Evolutionary conservation across 805 yeast genomes (phyloP).

Genomic region (Huiozyma naganishii): DNA sequence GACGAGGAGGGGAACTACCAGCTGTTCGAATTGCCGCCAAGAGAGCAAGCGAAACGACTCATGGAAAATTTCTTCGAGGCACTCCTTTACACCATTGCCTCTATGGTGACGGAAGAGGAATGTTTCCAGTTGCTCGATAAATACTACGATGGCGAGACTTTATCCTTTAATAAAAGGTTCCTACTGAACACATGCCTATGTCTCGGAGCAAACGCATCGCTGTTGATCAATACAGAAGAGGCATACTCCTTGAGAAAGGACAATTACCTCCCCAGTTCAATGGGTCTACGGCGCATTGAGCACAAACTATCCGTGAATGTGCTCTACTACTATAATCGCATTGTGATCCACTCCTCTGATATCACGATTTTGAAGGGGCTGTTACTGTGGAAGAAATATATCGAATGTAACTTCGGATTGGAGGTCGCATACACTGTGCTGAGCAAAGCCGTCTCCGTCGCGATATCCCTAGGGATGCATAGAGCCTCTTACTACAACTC

Average conservation of each 20-base stretch:
- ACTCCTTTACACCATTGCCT: conserved; percentile 2
- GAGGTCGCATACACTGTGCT: conserved; percentile 32
- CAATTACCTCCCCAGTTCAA: conserved; percentile 7
- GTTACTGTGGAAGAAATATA: conserved; percentile 31
- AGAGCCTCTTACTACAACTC: conserved; percentile 35
- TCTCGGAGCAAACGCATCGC: conserved; percentile 7
- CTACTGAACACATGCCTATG: conserved; percentile 9
- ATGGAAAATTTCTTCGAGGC: conserved; percentile 5
- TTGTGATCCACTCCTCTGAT: conserved; percentile 39
- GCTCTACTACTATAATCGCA: conserved; percentile 39
- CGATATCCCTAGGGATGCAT: conserved; percentile 46
- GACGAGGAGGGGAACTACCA: conserved; percentile 1
- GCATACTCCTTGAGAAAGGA: conserved; percentile 5
- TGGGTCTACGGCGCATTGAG: conserved; percentile 9
- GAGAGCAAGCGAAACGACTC: conserved; percentile 3
- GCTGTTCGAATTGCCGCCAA: background rate
- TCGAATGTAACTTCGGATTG: conserved; percentile 27
- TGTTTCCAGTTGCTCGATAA: conserved; percentile 3
- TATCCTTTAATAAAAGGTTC: conserved; percentile 9
- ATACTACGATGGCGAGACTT: conserved; percentile 1
- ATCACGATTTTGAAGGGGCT: conserved; percentile 40
- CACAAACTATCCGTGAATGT: conserved; percentile 27
- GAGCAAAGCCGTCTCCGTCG: conserved; percentile 37
- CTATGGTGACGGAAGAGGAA: conserved; percentile 3
- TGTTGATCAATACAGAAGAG: conserved; percentile 4